phyloP scores from a whole-genome alignment of 2,329 filamentous ascomycete genomes.

The Mycosphaerelloides madeirae region DNA sequence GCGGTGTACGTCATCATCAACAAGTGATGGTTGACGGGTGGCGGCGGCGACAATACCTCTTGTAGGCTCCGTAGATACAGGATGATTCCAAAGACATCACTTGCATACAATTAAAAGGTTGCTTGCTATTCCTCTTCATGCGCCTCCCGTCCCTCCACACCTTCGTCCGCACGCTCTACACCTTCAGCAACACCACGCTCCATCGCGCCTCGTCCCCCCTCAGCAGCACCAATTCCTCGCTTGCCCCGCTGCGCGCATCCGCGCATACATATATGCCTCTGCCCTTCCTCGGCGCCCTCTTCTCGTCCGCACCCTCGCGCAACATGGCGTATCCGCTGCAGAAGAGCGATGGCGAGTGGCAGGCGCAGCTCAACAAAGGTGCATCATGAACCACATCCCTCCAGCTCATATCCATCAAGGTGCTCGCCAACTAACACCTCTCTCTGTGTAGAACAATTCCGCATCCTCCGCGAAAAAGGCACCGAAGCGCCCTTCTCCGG shows the following conservation, averaged over 20 bases:
- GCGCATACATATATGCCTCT: too few species aligned
- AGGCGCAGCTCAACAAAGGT: slow-evolving; percentile 72
- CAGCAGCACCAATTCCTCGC: too few species aligned
- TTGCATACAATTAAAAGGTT: too few species aligned
- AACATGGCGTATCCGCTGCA: slow-evolving; percentile 75
- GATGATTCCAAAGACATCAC: too few species aligned
- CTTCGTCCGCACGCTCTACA: slow-evolving; percentile 47
- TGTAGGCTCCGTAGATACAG: too few species aligned
- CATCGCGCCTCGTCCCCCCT: slow-evolving; percentile 8
- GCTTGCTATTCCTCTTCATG: too few species aligned
- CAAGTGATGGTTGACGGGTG: too few species aligned
- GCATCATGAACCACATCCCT: too few species aligned
- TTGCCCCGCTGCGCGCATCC: slow-evolving; percentile 37
- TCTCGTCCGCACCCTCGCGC: slow-evolving; percentile 55
- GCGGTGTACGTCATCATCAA: too few species aligned
- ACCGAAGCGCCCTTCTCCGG: slow-evolving; percentile 79
- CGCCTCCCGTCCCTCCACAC: slow-evolving; percentile 46
- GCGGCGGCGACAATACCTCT: too few species aligned
- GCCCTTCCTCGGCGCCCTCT: slow-evolving; percentile 72
- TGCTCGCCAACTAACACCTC: slow-evolving; percentile 28
- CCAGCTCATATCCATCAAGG: slow-evolving; percentile 15
- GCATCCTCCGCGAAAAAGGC: slow-evolving; percentile 83
- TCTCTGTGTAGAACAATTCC: slow-evolving; percentile 78
- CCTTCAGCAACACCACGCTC: slow-evolving; percentile 43
- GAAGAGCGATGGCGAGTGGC: slow-evolving; percentile 81